phyloP scores from a whole-genome alignment of 176 grass and related monocot genomes.

The Otatea glauca region DNA sequence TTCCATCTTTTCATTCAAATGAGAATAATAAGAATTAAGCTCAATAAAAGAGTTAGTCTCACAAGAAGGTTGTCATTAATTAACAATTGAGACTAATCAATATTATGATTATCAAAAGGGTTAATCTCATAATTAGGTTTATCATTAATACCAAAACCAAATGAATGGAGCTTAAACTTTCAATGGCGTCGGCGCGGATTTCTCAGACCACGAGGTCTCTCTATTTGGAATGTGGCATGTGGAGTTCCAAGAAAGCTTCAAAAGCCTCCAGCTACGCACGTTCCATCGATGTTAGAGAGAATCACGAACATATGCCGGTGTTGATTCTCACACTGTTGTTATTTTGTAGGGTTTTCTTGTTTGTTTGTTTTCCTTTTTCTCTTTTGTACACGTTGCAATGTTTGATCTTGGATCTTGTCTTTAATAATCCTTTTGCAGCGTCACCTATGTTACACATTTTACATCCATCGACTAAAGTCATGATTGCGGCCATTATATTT shows the following conservation, averaged over 20 bases:
- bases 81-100: no score
- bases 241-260: background rate
- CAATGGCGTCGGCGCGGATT: background rate
- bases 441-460: background rate
- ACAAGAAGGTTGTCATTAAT: no score
- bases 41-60: no score
- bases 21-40: no score
- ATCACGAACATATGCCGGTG: background rate
- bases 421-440: background rate
- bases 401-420: slow-evolving; percentile 54
- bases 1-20: no score
- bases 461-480: background rate
- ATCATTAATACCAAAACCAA: no score
- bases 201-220: background rate
- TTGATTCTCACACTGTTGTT: background rate
- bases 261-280: background rate
- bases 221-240: no score
- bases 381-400: slow-evolving; percentile 21
- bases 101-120: no score
- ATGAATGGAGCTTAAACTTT: no score
- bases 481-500: background rate
- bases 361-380: background rate
- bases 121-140: no score
- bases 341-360: background rate
- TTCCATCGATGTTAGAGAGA: background rate